phyloP scores from a whole-genome alignment of 179 eudicot species.

The Drosera spatulata region DNA sequence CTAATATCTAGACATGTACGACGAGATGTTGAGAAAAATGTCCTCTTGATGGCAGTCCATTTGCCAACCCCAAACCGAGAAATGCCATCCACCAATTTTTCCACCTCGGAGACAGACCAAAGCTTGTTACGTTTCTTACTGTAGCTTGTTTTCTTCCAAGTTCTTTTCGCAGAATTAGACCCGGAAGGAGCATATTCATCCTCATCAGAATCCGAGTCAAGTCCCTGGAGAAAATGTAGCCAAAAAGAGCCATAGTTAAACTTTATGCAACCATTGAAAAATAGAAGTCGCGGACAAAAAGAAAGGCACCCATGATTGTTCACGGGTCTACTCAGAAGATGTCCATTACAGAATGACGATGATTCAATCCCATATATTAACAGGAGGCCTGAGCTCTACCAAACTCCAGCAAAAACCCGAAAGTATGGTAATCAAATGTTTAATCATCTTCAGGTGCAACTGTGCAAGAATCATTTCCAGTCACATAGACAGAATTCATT shows the following conservation, averaged over 20 bases:
- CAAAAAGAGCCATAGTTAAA: background rate
- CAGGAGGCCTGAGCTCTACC: no score
- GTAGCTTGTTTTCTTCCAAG: conserved; percentile 6
- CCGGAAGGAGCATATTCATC: conserved; percentile 11
- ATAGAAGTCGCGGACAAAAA: background rate
- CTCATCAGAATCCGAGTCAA: conserved; percentile 7
- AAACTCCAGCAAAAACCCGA: no score
- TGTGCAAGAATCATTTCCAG: no score
- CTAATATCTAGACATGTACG: conserved; percentile 34
- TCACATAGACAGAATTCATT: no score
- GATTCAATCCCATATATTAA: background rate
- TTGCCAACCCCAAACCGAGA: conserved; percentile 30
- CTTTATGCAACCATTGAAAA: background rate
- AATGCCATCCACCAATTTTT: conserved; percentile 31
- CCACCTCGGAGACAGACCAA: conserved; percentile 30
- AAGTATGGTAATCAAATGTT: no score
- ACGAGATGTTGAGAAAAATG: conserved; percentile 15
- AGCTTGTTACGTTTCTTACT: conserved; percentile 19
- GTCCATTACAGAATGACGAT: background rate
- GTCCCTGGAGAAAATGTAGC: conserved; percentile 3
- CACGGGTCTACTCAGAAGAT: background rate
- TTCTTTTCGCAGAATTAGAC: background rate
- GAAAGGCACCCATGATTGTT: background rate
- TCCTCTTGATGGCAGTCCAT: conserved; percentile 25
- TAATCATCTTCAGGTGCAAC: no score